A percentile compares a stretch with the other conserved stretches of the same genome.
Conservation (phyloP, 192 early-diverging fungal species). For the Rhizophlyctis rosea region DNA sequence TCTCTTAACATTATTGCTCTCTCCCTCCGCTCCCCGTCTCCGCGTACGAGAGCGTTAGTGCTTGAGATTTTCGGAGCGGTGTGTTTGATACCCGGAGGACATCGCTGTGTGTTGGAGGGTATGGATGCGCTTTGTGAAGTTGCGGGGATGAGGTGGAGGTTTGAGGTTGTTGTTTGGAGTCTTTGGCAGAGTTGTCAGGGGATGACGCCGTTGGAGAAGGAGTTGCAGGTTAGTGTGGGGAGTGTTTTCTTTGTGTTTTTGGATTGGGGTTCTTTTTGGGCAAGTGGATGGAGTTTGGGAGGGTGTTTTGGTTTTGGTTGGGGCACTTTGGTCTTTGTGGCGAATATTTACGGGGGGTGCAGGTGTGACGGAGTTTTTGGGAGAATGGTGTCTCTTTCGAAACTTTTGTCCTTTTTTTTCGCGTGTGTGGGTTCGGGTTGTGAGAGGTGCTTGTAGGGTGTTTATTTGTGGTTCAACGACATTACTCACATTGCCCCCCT, state of each 20-base stretch:
- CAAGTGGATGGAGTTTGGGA: no score
- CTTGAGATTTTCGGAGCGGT: slow-evolving; percentile 54
- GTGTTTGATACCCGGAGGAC: slow-evolving; percentile 54
- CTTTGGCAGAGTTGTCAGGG: slow-evolving; percentile 46
- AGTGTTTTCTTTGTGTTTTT: slow-evolving; percentile 1
- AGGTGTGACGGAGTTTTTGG: no score
- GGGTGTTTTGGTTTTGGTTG: no score
- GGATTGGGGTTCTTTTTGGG: no score
- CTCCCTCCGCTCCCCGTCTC: slow-evolving; percentile 45
- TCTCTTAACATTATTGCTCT: slow-evolving; percentile 47
- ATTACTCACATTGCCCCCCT: slow-evolving; percentile 10
- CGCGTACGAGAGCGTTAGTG: slow-evolving; percentile 42
- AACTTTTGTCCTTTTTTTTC: background rate
- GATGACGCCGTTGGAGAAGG: slow-evolving; percentile 41
- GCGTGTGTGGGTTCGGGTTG: no score
- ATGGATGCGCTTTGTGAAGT: slow-evolving; percentile 39
- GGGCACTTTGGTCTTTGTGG: no score
- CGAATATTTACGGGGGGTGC: no score
- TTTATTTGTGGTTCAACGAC: no score
- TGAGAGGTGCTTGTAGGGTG: no score
- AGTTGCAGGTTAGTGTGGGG: slow-evolving; percentile 43
- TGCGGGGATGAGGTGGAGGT: slow-evolving; percentile 36
- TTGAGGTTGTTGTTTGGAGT: slow-evolving; percentile 42
- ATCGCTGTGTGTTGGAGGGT: slow-evolving; percentile 42
- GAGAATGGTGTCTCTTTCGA: no score